Conservation (phyloP, 2,329 filamentous ascomycete genomes). For the Sporothrix pseudoabietina region DNA sequence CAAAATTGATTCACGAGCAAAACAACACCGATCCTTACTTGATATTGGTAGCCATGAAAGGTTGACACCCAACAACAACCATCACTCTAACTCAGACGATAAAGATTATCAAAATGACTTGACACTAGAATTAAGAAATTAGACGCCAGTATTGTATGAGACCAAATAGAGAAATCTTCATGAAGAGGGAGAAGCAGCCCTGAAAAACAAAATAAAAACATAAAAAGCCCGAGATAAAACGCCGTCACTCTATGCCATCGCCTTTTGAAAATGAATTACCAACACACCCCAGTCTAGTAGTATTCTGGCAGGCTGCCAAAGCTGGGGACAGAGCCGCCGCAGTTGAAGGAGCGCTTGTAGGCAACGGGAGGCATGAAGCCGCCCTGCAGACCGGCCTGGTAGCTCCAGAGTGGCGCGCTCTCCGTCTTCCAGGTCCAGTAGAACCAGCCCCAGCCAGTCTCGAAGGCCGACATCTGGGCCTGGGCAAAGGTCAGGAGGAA, state of each 20-base stretch:
- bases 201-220: not conserved
- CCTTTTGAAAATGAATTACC: not conserved
- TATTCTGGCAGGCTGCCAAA: slow-evolving; percentile 58
- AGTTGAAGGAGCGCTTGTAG: slow-evolving; percentile 70
- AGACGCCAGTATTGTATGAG: not conserved
- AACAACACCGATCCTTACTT: too few species aligned
- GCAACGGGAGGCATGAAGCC: slow-evolving; percentile 79
- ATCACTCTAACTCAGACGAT: too few species aligned
- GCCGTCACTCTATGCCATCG: not conserved
- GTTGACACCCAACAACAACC: too few species aligned
- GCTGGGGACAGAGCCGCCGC: slow-evolving; percentile 57
- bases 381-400: slow-evolving; percentile 73
- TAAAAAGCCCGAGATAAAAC: not conserved
- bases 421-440: slow-evolving; percentile 98
- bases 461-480: slow-evolving; percentile 93
- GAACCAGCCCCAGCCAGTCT: slow-evolving; percentile 95
- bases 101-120: not conserved
- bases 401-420: slow-evolving; percentile 75
- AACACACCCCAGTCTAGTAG: slow-evolving; percentile 42
- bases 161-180: not conserved
- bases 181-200: not conserved
- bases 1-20: too few species aligned
- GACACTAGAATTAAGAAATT: not conserved
- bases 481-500: slow-evolving; percentile 90
- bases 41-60: too few species aligned